Conservation (phyloP, 2,329 filamentous ascomycete genomes). For the Colletotrichum paranaense region DNA sequence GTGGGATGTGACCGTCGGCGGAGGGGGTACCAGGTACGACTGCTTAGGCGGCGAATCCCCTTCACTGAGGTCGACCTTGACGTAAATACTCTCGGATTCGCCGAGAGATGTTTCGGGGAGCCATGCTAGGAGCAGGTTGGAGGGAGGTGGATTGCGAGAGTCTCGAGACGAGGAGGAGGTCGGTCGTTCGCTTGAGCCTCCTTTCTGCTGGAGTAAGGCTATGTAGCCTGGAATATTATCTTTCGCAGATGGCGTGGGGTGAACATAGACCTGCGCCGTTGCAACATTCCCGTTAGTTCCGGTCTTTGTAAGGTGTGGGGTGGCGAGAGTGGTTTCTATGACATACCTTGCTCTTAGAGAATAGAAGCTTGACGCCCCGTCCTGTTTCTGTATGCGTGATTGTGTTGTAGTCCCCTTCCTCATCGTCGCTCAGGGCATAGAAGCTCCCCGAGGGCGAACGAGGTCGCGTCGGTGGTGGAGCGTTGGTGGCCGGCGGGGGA, state of each 20-base stretch:
- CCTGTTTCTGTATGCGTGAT: conserved; percentile 83
- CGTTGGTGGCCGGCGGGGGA: conserved; percentile 32
- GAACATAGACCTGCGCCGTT: conserved; percentile 83
- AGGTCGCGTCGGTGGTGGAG: conserved; percentile 47
- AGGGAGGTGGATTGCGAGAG: conserved; percentile 61
- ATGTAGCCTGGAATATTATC: conserved; percentile 97
- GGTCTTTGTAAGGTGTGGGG: conserved; percentile 4
- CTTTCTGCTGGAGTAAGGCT: conserved; percentile 90
- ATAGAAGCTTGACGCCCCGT: conserved; percentile 91
- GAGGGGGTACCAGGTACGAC: conserved; percentile 90
- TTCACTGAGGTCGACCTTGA: conserved; percentile 92
- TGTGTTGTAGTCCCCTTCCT: conserved; percentile 94
- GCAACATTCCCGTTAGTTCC: conserved; percentile 32
- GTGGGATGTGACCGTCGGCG: conserved; percentile 85
- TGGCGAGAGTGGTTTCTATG: conserved; percentile 7
- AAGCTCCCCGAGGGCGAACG: conserved; percentile 87
- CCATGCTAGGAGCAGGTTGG: conserved; percentile 91
- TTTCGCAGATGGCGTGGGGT: conserved; percentile 91
- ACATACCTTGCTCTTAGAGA: conserved; percentile 92
- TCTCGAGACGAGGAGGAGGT: conserved; percentile 54
- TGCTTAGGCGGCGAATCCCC: conserved; percentile 84
- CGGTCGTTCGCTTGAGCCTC: conserved; percentile 54
- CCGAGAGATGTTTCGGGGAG: conserved; percentile 90
- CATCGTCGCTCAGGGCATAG: conserved; percentile 96
- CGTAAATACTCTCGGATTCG: conserved; percentile 87